Evolutionary conservation across 257 asterid species (phyloP), one percentile per base, ranked within the genome.

Genomic region (Jacaranda mimosifolia): DNA sequence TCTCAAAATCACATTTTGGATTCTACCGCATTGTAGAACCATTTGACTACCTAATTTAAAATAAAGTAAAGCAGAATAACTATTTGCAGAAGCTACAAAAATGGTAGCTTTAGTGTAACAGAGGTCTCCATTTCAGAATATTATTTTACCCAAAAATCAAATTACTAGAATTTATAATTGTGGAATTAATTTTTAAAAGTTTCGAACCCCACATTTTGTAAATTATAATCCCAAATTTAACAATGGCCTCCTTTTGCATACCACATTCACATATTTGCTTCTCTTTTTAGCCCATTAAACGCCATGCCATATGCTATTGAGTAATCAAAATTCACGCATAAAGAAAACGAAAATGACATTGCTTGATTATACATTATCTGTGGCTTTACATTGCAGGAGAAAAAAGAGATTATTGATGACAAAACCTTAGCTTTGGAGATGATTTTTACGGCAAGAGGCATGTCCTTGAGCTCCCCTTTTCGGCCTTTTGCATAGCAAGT

Each of bases 361-460:
- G 46, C 11, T 62, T 32, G 39, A 52, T 52, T 38, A 77, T 4
- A 21, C 39, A 69, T 32, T 51, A 63, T 39, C 9, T 32, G 6
- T n/a, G 36, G 7, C 10, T 68, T 19, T 11, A 36, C 11, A 49
- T 56, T 75, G 70, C 52, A 35, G 19, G 48, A 46, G 70, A 43
- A 42, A 35, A 62, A 63, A 72, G 48, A 15, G 19, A 46, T n/a
- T 9, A 70, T 13, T 18, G 64, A 3, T 18, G 52, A 46, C 1
- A 46, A 62, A 75, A 92, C 99, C 99, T 92, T 92, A 7, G 98
- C 82, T 83, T 94, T 94, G 83, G 98, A 92, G 80, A 94, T 92
- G 86, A 94, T 92, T 83, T 94, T 94, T 78, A 94, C 91, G 15
- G 99, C 99, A 62, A 92, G 81, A n/a, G 92, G 88, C n/a, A 83